phyloP scores from a whole-genome alignment of 108 stramenopile genomes.

The Cyclotella distinguenda region DNA sequence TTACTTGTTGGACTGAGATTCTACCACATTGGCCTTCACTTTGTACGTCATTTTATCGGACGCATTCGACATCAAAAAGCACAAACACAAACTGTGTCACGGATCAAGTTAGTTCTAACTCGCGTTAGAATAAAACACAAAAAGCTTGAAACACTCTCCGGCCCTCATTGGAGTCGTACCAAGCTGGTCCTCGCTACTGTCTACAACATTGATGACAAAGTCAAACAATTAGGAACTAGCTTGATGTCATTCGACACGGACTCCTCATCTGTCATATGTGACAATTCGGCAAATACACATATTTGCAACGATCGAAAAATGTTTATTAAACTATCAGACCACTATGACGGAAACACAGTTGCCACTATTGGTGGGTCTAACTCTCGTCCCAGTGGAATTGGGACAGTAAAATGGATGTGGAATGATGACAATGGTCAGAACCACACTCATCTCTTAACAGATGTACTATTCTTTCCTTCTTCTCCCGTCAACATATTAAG shows the following conservation, averaged over 20 bases:
- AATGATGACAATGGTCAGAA: too few relatives aligned
- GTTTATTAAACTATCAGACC: neutral
- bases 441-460: too few relatives aligned
- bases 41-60: too few relatives aligned
- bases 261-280: neutral
- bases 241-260: neutral
- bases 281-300: slow-evolving; percentile 9
- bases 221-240: neutral
- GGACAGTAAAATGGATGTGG: too few relatives aligned
- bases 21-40: too few relatives aligned
- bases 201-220: neutral
- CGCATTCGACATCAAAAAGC: too few relatives aligned
- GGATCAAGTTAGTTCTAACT: neutral
- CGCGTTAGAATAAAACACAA: neutral
- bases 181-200: neutral
- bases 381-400: too few relatives aligned
- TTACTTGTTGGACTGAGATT: too few relatives aligned
- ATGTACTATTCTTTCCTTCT: too few relatives aligned
- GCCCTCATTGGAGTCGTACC: neutral
- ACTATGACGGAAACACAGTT: neutral
- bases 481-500: too few relatives aligned
- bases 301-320: slow-evolving; percentile 2
- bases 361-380: slow-evolving; percentile 19
- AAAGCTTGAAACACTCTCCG: neutral
- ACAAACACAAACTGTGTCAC: too few relatives aligned